Conservation (phyloP, 2,329 filamentous ascomycete genomes). For the Gliomastix tumulicola region DNA sequence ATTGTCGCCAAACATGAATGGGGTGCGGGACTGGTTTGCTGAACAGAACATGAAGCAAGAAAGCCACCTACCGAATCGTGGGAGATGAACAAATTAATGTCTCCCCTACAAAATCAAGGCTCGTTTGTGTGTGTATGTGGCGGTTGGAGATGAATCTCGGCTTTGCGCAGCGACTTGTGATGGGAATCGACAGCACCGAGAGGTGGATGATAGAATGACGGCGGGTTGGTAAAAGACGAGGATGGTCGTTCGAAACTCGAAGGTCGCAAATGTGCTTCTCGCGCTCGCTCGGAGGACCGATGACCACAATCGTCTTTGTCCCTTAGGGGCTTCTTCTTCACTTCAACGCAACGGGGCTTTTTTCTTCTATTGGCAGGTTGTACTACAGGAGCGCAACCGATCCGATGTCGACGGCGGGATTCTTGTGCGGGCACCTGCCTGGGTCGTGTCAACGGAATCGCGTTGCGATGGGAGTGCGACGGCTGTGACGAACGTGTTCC, state of each 20-base stretch:
- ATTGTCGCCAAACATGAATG: too few relatives aligned
- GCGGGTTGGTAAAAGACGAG: too few relatives aligned
- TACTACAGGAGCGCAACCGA: conserved; percentile 29
- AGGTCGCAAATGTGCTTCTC: conserved; percentile 5
- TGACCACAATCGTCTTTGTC: conserved; percentile 8
- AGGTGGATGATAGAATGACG: too few relatives aligned
- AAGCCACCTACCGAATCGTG: conserved; percentile 53
- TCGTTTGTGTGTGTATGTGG: too few relatives aligned
- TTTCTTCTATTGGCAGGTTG: conserved; percentile 15
- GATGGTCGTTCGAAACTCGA: too few relatives aligned
- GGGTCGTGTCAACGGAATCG: conserved; percentile 25
- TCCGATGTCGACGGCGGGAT: conserved; percentile 20
- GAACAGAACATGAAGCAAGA: too few relatives aligned
- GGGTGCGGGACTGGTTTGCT: too few relatives aligned
- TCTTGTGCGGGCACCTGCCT: conserved; percentile 17
- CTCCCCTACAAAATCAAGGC: conserved; percentile 62
- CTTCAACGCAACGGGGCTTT: too few relatives aligned
- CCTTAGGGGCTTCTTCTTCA: conserved; percentile 20
- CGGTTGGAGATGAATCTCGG: too few relatives aligned
- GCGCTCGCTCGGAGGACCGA: conserved; percentile 8
- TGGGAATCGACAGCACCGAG: background rate
- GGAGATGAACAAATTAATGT: conserved; percentile 99
- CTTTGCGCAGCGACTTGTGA: too few relatives aligned
- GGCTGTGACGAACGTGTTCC: too few relatives aligned
- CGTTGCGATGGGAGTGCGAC: too few relatives aligned